Percentiles rank a stretch among this genome's conserved stretches.
phyloP scores from a whole-genome alignment of 1,284 basidiomycete genomes.

The Gymnopus androsaceus region DNA sequence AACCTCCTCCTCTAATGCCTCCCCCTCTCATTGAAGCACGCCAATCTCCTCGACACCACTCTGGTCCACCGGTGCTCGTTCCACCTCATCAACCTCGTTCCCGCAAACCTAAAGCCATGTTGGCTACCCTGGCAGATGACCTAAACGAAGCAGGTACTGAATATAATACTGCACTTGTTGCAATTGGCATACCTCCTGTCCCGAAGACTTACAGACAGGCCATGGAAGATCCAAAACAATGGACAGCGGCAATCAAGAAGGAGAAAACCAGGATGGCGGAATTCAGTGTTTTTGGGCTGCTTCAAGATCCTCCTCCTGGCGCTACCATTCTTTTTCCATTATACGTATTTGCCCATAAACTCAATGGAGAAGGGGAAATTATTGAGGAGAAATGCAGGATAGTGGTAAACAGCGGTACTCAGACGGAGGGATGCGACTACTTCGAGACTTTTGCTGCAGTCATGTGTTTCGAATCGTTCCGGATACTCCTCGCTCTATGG shows the following conservation, averaged over 20 bases:
- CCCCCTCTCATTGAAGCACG: neutral
- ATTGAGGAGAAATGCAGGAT: neutral
- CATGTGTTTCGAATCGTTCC: too few relatives aligned
- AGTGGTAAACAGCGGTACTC: too few relatives aligned
- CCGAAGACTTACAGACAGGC: constrained; percentile 21
- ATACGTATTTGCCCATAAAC: too few relatives aligned
- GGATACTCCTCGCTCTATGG: too few relatives aligned
- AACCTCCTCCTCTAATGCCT: too few relatives aligned
- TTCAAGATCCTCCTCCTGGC: too few relatives aligned
- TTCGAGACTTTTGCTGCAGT: too few relatives aligned
- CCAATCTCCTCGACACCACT: neutral
- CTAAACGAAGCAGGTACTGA: constrained; percentile 4
- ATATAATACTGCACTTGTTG: constrained; percentile 2
- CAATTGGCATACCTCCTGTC: constrained; percentile 8
- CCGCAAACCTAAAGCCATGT: neutral
- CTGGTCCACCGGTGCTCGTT: neutral
- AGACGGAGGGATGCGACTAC: too few relatives aligned
- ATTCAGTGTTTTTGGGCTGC: constrained; percentile 15
- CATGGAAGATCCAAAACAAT: constrained; percentile 19
- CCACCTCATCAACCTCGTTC: neutral
- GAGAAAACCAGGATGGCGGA: constrained; percentile 14
- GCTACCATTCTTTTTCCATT: too few relatives aligned
- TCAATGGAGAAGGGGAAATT: neutral
- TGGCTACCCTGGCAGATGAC: neutral
- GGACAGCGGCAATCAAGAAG: constrained; percentile 22